Evolutionary conservation across 1,284 basidiomycete genomes (phyloP).

Genomic region (Cryptococcus neoformans): DNA sequence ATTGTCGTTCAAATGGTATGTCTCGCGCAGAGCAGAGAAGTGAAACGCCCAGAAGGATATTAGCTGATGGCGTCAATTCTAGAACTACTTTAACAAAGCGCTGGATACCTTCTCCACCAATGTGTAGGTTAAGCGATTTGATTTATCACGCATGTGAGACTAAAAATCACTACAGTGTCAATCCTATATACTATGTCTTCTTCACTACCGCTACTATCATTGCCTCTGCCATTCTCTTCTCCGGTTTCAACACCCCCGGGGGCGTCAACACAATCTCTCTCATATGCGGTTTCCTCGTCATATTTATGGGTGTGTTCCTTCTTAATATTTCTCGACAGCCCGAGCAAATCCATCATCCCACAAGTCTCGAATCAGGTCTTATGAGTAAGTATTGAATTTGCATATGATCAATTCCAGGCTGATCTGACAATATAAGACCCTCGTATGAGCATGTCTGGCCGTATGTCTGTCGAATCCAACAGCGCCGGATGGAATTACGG

Average conservation of each 20-base stretch:
- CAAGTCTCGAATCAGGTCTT: conserved; percentile 64
- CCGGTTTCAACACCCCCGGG: conserved; percentile 90
- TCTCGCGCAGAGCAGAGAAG: neutral
- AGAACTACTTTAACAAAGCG: conserved; percentile 98
- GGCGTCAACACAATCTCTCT: conserved; percentile 79
- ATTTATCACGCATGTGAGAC: conserved; percentile 5
- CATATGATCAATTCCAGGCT: conserved; percentile 38
- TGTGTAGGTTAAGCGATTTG: conserved; percentile 63
- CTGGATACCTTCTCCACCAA: conserved; percentile 97
- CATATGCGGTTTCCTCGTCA: conserved; percentile 80
- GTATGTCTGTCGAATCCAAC: conserved; percentile 44
- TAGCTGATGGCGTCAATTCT: neutral
- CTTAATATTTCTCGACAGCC: conserved; percentile 76
- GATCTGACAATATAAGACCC: conserved; percentile 34
- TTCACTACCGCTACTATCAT: conserved; percentile 96
- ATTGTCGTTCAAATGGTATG: conserved; percentile 84
- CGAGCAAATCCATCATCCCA: conserved; percentile 54
- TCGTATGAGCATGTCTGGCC: conserved; percentile 50
- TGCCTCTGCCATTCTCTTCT: conserved; percentile 93
- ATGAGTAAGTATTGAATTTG: conserved; percentile 60
- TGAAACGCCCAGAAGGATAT: neutral
- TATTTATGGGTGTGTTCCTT: conserved; percentile 88
- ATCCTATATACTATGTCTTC: conserved; percentile 98
- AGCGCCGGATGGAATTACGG: conserved; percentile 41
- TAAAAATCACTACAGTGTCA: conserved; percentile 62